Conservation (phyloP, 1,284 basidiomycete genomes). For the Marasmius tenuissimus region DNA sequence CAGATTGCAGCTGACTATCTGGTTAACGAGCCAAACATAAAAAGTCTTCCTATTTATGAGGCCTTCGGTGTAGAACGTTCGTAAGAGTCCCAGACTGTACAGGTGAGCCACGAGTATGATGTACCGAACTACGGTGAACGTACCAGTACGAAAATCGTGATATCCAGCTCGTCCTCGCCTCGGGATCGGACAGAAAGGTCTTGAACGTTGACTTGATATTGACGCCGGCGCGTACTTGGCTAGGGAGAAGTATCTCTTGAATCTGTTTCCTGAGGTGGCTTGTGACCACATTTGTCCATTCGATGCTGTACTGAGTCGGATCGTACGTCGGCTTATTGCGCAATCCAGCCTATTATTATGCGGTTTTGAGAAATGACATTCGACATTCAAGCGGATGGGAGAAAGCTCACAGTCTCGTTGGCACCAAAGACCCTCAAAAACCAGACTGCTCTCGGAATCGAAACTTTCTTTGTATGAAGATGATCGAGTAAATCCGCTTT, state of each 20-base stretch:
- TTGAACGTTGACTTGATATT: constrained; percentile 82
- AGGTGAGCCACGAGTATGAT: not conserved
- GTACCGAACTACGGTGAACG: constrained; percentile 16
- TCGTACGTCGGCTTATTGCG: constrained; percentile 74
- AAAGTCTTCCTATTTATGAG: constrained; percentile 84
- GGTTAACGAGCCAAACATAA: constrained; percentile 82
- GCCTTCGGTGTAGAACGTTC: constrained; percentile 77
- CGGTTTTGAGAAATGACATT: constrained; percentile 3
- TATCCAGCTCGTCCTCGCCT: constrained; percentile 76
- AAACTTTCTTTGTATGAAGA: constrained; percentile 80
- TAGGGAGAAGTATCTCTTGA: constrained; percentile 80
- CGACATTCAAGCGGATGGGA: not conserved
- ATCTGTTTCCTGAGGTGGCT: constrained; percentile 92
- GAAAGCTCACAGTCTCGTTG: constrained; percentile 79
- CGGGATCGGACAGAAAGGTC: constrained; percentile 69
- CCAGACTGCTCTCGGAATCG: constrained; percentile 90
- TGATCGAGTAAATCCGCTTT: constrained; percentile 92
- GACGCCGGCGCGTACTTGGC: constrained; percentile 67
- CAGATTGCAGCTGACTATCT: constrained; percentile 74
- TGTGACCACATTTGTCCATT: constrained; percentile 87
- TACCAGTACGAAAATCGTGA: constrained; percentile 82
- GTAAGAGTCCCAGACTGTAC: constrained; percentile 69
- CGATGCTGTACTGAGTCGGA: constrained; percentile 83
- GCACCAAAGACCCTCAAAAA: constrained; percentile 94
- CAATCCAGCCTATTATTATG: constrained; percentile 66